Evolutionary conservation across 768 basidiomycete genomes (phyloP).

Genomic region (Suillus cothurnatus): DNA sequence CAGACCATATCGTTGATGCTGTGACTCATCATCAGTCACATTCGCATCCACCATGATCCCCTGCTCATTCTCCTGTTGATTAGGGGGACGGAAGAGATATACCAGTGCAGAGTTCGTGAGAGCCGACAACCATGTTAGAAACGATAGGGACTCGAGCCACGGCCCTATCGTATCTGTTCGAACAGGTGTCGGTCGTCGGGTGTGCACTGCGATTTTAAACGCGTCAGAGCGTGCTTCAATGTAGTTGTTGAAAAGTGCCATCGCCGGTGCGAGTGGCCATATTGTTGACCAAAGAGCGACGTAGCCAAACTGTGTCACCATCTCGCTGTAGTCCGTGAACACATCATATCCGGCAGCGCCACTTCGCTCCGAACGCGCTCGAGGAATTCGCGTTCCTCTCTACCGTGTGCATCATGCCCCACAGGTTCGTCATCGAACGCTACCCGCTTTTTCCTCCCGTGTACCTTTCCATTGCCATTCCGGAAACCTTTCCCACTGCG

Average conservation of each 20-base stretch:
- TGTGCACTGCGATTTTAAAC: slow-evolving; percentile 89
- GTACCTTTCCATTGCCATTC: slow-evolving; percentile 22
- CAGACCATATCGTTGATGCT: slow-evolving; percentile 22
- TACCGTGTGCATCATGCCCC: slow-evolving; percentile 33
- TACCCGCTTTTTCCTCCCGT: slow-evolving; percentile 62
- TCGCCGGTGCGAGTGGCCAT: slow-evolving; percentile 90
- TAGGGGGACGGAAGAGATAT: slow-evolving; percentile 76
- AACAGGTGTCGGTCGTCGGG: slow-evolving; percentile 80
- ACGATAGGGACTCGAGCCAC: slow-evolving; percentile 87
- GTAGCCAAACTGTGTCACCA: slow-evolving; percentile 96
- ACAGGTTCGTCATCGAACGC: slow-evolving; percentile 65
- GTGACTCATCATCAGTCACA: slow-evolving; percentile 8
- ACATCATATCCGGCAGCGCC: slow-evolving; percentile 79
- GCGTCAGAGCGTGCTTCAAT: slow-evolving; percentile 93
- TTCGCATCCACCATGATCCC: not conserved
- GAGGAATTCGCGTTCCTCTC: slow-evolving; percentile 79
- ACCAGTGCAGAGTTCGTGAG: slow-evolving; percentile 89
- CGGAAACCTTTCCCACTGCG: slow-evolving; percentile 45
- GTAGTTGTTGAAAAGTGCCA: slow-evolving; percentile 91
- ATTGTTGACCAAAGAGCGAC: slow-evolving; percentile 91
- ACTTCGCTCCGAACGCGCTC: slow-evolving; percentile 78
- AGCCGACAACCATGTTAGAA: slow-evolving; percentile 88
- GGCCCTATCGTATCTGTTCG: slow-evolving; percentile 92
- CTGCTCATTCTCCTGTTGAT: slow-evolving; percentile 15
- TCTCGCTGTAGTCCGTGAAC: slow-evolving; percentile 92